Evolutionary conservation across 2,329 filamentous ascomycete genomes (phyloP).

Genomic region (Fusarium sp.): DNA sequence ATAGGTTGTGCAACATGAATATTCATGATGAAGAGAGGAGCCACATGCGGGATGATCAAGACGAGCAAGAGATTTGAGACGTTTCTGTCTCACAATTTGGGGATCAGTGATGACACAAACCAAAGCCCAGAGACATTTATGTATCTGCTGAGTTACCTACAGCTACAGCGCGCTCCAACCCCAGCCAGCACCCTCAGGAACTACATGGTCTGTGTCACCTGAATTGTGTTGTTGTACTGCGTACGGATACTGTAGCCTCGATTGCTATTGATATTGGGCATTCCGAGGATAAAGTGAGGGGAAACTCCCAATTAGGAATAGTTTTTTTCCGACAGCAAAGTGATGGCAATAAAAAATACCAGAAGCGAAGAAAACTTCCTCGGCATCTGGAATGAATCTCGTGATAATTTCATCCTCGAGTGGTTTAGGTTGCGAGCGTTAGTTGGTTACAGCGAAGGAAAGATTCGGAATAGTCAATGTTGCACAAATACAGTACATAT

Average conservation of each 20-base stretch:
- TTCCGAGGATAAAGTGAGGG: constrained; percentile 21
- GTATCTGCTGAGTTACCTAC: constrained; percentile 5
- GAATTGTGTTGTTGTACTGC: neutral
- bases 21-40: constrained; percentile 20
- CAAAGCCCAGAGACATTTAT: constrained; percentile 19
- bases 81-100: constrained; percentile 27
- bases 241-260: no score
- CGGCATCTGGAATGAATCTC: constrained; percentile 20
- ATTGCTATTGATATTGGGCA: neutral
- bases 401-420: constrained; percentile 23
- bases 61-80: constrained; percentile 17
- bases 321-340: neutral
- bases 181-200: neutral
- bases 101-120: constrained; percentile 30
- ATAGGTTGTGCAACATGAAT: constrained; percentile 29
- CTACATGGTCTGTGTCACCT: constrained; percentile 27
- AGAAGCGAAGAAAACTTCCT: constrained; percentile 5
- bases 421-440: constrained; percentile 27
- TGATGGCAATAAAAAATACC: neutral
- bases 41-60: constrained; percentile 9
- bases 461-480: neutral
- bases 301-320: constrained; percentile 34
- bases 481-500: neutral
- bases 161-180: no score
- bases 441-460: constrained; percentile 11